Evolutionary conservation across 331 rosid genomes (phyloP).

Genomic region (Telfairia occidentalis): DNA sequence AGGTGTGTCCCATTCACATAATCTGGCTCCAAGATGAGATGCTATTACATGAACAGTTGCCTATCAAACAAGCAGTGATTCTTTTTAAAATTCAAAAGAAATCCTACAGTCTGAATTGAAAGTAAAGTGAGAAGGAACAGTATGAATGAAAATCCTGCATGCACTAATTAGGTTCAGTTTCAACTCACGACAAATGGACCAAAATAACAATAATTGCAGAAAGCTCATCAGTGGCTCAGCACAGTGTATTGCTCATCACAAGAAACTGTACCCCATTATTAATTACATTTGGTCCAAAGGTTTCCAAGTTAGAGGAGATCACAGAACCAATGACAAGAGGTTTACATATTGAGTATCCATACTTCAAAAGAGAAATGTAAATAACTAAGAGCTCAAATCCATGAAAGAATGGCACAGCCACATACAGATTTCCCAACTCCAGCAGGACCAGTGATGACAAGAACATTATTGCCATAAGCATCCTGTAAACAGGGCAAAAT

Average conservation of each 20-base stretch:
- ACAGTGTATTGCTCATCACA: background rate
- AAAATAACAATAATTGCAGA: background rate
- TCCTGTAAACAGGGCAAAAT: slow-evolving; percentile 32
- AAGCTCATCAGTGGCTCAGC: background rate
- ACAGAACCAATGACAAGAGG: background rate
- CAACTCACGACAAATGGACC: background rate
- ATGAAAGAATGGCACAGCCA: slow-evolving; percentile 17
- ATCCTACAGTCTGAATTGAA: background rate
- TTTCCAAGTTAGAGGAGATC: background rate
- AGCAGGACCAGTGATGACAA: slow-evolving; percentile 75
- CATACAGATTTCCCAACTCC: slow-evolving; percentile 94
- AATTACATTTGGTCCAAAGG: background rate
- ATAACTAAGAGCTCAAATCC: background rate
- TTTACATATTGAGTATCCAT: background rate
- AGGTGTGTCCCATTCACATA: slow-evolving; percentile 85
- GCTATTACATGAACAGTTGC: slow-evolving; percentile 61
- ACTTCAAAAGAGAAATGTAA: background rate
- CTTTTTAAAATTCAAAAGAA: background rate
- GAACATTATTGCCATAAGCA: slow-evolving; percentile 31
- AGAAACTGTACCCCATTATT: background rate
- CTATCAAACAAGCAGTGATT: slow-evolving; percentile 30
- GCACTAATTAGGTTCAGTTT: background rate
- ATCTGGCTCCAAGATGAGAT: slow-evolving; percentile 57
- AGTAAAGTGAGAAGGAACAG: background rate
- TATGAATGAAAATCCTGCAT: background rate